Percentiles rank a stretch among this genome's conserved stretches.
Evolutionary conservation across 2,329 filamentous ascomycete species (phyloP).

Genomic region (Aspergillus cejpii): DNA sequence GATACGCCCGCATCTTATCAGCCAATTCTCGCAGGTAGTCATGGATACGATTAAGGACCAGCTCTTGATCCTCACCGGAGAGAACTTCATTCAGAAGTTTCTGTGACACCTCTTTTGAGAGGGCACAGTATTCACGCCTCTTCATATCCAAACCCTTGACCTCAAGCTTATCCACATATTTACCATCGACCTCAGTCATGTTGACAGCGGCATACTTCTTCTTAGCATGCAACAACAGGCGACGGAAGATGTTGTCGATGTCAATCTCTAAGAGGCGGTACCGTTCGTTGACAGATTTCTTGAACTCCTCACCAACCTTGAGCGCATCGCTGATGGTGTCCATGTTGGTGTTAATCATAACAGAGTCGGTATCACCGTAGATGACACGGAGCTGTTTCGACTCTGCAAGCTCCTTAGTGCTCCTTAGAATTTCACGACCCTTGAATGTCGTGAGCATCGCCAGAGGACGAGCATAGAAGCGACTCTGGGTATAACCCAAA

Average conservation of each 20-base stretch:
- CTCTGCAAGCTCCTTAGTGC: constrained; percentile 93
- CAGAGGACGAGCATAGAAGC: constrained; percentile 91
- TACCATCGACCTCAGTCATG: constrained; percentile 79
- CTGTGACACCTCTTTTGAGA: constrained; percentile 91
- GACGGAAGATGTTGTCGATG: constrained; percentile 93
- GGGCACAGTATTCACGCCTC: constrained; percentile 87
- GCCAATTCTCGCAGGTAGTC: constrained; percentile 84
- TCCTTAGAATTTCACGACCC: constrained; percentile 91
- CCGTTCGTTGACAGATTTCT: constrained; percentile 85
- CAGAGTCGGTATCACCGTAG: constrained; percentile 97
- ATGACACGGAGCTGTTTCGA: constrained; percentile 88
- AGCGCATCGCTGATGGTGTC: constrained; percentile 86
- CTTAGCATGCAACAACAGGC: constrained; percentile 90
- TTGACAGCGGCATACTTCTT: constrained; percentile 99
- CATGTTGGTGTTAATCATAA: constrained; percentile 99
- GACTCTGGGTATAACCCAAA: constrained; percentile 90
- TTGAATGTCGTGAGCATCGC: constrained; percentile 96
- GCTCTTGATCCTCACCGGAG: constrained; percentile 85
- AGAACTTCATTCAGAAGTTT: constrained; percentile 89
- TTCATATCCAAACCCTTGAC: constrained; percentile 98
- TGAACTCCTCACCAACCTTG: constrained; percentile 90
- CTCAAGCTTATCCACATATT: constrained; percentile 89
- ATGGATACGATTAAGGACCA: constrained; percentile 82
- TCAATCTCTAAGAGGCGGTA: constrained; percentile 94
- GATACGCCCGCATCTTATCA: constrained; percentile 73